Conservation (phyloP, 2,329 filamentous ascomycete genomes). For the Trichophaea hybrida region DNA sequence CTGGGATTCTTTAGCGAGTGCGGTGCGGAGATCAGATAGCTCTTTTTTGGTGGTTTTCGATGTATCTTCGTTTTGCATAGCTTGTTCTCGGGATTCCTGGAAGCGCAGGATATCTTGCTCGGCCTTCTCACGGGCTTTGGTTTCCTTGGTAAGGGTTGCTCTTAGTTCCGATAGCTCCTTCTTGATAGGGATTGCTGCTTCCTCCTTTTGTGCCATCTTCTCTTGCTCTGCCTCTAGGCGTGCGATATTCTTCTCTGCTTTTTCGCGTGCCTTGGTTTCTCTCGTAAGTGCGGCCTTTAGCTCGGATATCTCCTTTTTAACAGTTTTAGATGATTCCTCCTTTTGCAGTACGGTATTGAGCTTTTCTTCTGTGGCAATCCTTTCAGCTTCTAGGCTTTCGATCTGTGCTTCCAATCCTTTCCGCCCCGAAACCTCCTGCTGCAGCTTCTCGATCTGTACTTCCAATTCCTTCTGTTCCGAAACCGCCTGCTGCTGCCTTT, state of each 20-base stretch:
- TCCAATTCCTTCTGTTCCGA: constrained; percentile 34
- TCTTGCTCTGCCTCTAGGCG: background rate
- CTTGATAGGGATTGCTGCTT: background rate
- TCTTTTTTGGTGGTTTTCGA: background rate
- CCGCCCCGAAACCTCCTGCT: constrained; percentile 25
- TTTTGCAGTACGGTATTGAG: background rate
- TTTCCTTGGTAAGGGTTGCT: constrained; percentile 12
- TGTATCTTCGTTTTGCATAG: background rate
- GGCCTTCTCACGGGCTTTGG: constrained; percentile 12
- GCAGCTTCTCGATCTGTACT: constrained; percentile 38
- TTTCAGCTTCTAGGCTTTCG: background rate
- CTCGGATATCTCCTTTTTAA: constrained; percentile 2
- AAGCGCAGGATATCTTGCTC: background rate
- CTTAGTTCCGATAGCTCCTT: constrained; percentile 11
- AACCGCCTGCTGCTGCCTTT: constrained; percentile 34
- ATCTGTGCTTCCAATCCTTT: no score
- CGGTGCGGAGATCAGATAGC: constrained; percentile 8
- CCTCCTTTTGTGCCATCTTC: background rate
- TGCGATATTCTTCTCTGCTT: constrained; percentile 17
- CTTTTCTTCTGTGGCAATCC: background rate
- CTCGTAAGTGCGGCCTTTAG: constrained; percentile 11
- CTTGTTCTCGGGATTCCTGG: background rate
- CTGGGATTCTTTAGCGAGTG: constrained; percentile 7
- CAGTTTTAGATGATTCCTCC: background rate
- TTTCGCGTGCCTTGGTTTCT: constrained; percentile 15